Evolutionary conservation across 805 yeast genomes (phyloP), one percentile per base, ranked within the genome.

Genomic region (Ogataea paradorogensis): DNA sequence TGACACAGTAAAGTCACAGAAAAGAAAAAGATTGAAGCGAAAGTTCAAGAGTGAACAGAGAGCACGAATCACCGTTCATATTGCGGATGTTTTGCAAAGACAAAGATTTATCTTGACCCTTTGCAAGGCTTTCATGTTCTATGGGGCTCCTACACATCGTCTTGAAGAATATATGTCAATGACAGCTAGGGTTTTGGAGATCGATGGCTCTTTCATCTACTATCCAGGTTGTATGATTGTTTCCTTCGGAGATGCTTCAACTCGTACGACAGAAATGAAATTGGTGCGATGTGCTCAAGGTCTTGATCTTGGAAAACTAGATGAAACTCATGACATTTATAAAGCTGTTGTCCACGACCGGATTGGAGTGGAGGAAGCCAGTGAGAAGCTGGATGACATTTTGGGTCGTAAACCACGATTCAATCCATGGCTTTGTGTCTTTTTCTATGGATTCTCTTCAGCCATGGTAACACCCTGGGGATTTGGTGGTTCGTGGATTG

Each of bases 71-170:
- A 91, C 97, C 0, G 95, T 91, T 9, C 97, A 91, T 58, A 86
- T 90, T 52, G 93, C 95, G 0, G 95, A 85, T 53, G 76, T 88
- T 15, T 66, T 90, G 15, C 95, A 90, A 58, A 74, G 96, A 42
- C 96, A 90, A 58, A 69, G 90, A 34, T 91, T 91, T 56, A 82
- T 91, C 42, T 64, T 90, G 51, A 73, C 91, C 25, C 72, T 91
- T 66, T 90, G 97, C 58, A 78, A 86, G 32, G 95, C 95, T 0
- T 69, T 91, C 39, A 90, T 91, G 98, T 65, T 86, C 42, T 91
- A 79, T 53, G 98, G 98, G 21, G 98, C 98, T 0, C 98, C 98
- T 1, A 89, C 96, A 1, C 97, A 91, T 61, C 74, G 98, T 55
- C 64, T 91, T 37, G 98, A 91, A 60, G 98, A 91, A 55, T 90